Percentiles rank a stretch among this genome's conserved stretches.
Conservation (phyloP, 306 rosid genomes). For the Ormosia semicastrata region DNA sequence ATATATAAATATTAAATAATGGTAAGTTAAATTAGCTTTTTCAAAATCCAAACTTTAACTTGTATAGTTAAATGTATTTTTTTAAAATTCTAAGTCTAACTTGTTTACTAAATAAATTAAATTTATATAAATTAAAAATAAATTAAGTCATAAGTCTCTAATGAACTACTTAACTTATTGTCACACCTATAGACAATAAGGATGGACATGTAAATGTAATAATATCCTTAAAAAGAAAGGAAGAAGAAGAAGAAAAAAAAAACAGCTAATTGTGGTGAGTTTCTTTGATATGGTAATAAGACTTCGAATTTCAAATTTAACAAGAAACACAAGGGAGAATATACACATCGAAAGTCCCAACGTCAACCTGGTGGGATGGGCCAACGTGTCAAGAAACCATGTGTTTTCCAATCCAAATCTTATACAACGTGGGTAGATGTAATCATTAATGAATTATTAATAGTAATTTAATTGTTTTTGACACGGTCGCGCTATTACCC, state of each 20-base stretch:
- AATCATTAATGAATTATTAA: slow-evolving; percentile 15
- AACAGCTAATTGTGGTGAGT: neutral
- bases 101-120: no score
- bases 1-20: no score
- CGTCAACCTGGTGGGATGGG: slow-evolving; percentile 12
- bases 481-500: slow-evolving; percentile 13
- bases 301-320: neutral
- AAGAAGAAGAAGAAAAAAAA: no score
- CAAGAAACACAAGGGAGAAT: neutral
- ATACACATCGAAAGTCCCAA: neutral
- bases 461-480: slow-evolving; percentile 4
- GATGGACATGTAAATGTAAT: no score
- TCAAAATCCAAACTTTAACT: no score
- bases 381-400: slow-evolving; percentile 24
- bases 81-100: no score
- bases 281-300: neutral
- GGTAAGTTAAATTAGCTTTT: no score
- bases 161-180: no score
- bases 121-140: no score
- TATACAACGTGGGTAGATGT: slow-evolving; percentile 29
- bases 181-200: no score
- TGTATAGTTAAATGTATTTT: no score
- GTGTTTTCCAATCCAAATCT: slow-evolving; percentile 27
- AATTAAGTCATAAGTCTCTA: no score
- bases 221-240: neutral